Evolutionary conservation across 2,329 filamentous ascomycete genomes (phyloP).

Genomic region (Sporothrix inflata): DNA sequence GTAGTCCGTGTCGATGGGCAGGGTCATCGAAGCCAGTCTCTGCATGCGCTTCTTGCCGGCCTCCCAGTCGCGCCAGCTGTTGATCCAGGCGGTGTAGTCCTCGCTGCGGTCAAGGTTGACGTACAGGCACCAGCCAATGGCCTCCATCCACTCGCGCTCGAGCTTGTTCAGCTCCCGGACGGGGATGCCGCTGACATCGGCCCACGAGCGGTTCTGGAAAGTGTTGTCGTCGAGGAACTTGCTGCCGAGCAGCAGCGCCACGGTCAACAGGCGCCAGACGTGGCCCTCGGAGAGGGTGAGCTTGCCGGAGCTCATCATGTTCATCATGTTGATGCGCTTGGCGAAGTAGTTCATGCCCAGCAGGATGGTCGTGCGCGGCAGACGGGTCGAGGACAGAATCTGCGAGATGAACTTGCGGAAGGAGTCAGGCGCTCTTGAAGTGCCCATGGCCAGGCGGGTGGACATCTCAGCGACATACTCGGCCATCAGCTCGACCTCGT

Average conservation of each 20-base stretch:
- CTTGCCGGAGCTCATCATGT: conserved; percentile 49
- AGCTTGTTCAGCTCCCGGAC: conserved; percentile 82
- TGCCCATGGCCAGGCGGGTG: conserved; percentile 62
- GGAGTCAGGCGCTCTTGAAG: conserved; percentile 53
- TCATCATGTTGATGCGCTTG: conserved; percentile 77
- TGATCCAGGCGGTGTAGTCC: conserved; percentile 67
- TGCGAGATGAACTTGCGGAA: conserved; percentile 93
- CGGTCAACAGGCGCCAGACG: conserved; percentile 85
- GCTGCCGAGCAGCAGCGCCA: conserved; percentile 82
- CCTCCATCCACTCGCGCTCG: conserved; percentile 84
- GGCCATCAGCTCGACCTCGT: conserved; percentile 94
- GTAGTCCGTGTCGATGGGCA: conserved; percentile 52
- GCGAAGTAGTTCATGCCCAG: conserved; percentile 89
- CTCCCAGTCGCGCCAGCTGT: conserved; percentile 63
- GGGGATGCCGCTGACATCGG: conserved; percentile 87
- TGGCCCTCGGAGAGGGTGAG: conserved; percentile 68
- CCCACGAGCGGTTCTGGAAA: conserved; percentile 96
- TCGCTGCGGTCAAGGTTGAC: conserved; percentile 79
- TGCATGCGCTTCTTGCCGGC: conserved; percentile 56
- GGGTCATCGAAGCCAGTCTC: conserved; percentile 53
- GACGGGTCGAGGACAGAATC: conserved; percentile 84
- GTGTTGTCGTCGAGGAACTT: conserved; percentile 98
- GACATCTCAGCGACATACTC: conserved; percentile 94
- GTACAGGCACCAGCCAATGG: conserved; percentile 83
- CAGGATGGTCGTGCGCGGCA: conserved; percentile 89